Percentiles rank a stretch among this genome's conserved stretches.
These are phyloP conservation scores for Mucor irregularis DNA, from an alignment of 371 early-diverging fungal species.

Conservation along the genomic window DNA sequence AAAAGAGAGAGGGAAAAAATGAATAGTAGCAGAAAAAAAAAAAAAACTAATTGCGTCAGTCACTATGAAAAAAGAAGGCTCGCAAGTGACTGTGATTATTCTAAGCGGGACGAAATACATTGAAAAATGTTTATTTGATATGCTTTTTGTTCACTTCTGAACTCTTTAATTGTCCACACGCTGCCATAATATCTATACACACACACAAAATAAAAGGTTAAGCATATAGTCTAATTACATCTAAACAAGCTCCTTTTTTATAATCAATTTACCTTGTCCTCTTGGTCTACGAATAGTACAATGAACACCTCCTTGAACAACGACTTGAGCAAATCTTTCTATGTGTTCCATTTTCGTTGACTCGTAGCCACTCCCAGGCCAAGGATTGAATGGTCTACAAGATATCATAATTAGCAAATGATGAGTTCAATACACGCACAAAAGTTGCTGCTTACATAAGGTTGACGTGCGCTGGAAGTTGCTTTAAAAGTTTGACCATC, in stretches of 20 bases:
- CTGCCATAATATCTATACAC: slow-evolving; percentile 77
- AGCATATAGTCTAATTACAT: neutral
- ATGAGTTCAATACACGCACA: neutral
- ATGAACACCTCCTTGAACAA: slow-evolving; percentile 48
- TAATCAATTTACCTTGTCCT: slow-evolving; percentile 49
- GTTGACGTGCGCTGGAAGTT: slow-evolving; percentile 82
- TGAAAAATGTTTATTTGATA: slow-evolving; percentile 4
- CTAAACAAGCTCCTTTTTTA: neutral
- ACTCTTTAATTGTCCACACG: slow-evolving; percentile 74
- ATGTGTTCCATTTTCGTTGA: slow-evolving; percentile 54
- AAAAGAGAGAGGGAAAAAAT: neutral
- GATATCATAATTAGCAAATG: neutral
- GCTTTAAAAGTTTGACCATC: slow-evolving; percentile 60
- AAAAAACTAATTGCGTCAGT: neutral
- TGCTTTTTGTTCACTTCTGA: slow-evolving; percentile 13
- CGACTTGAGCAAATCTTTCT: slow-evolving; percentile 49
- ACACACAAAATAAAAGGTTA: slow-evolving; percentile 12
- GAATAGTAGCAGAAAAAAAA: neutral
- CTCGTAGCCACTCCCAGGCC: slow-evolving; percentile 71
- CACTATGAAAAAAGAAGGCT: neutral
- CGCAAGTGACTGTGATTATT: no score
- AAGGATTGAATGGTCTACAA: slow-evolving; percentile 73
- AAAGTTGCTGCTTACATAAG: slow-evolving; percentile 63
- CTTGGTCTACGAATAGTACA: slow-evolving; percentile 60
- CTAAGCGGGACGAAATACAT: no score